Evolutionary conservation across 768 basidiomycete genomes (phyloP).

Genomic region (Dioszegia hungarica): DNA sequence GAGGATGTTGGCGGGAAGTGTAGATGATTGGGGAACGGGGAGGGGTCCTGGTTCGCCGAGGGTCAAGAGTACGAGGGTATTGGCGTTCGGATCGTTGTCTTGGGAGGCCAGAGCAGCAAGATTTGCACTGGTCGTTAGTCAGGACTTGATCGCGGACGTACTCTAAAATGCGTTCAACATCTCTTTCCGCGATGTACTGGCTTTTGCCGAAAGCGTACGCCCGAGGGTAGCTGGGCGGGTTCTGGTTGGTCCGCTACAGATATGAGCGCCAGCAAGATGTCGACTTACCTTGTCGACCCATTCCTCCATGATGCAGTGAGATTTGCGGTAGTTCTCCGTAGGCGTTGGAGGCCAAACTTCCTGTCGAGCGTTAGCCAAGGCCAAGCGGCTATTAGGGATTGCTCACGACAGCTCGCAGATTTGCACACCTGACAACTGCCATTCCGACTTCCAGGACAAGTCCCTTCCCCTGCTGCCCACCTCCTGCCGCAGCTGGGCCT

Average conservation of each 20-base stretch:
- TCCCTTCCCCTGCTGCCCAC: constrained; percentile 22
- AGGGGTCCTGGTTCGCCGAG: constrained; percentile 34
- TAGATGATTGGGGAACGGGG: constrained; percentile 32
- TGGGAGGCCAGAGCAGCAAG: constrained; percentile 42
- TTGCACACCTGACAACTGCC: constrained; percentile 42
- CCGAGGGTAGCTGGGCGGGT: constrained; percentile 41
- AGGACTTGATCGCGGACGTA: constrained; percentile 11
- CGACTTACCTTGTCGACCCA: constrained; percentile 48
- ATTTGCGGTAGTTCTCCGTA: constrained; percentile 45
- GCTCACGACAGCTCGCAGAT: constrained; percentile 46
- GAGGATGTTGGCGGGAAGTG: constrained; percentile 42
- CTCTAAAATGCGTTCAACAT: constrained; percentile 44
- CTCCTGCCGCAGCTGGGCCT: neutral
- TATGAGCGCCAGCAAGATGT: neutral
- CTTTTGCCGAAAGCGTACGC: constrained; percentile 43
- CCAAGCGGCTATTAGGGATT: too few species aligned
- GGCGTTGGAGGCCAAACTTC: constrained; percentile 46
- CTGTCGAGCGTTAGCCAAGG: constrained; percentile 14
- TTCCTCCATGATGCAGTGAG: constrained; percentile 44
- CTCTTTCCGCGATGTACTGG: constrained; percentile 36
- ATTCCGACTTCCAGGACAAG: constrained; percentile 44
- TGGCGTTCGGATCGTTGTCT: constrained; percentile 37
- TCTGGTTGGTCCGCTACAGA: constrained; percentile 35
- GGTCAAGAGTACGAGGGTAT: constrained; percentile 43
- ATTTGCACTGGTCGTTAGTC: constrained; percentile 33